Evolutionary conservation across 352 stramenopile genomes (phyloP).

Genomic region (Phytophthora boehmeriae): DNA sequence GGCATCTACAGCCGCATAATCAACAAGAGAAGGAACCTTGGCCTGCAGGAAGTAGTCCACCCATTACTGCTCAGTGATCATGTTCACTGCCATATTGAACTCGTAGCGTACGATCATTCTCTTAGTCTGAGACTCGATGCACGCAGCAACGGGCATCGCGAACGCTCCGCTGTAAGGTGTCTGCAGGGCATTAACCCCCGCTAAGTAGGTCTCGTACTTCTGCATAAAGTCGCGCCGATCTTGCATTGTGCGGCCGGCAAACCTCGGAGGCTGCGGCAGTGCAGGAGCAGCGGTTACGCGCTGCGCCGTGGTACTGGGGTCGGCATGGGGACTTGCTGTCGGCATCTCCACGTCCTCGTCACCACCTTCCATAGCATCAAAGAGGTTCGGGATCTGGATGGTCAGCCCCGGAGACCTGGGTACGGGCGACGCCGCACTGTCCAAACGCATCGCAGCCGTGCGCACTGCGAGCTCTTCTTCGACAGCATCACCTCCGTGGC

Average conservation of each 20-base stretch:
- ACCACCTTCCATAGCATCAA: too few species aligned
- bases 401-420: too few species aligned
- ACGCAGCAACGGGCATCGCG: background rate
- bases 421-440: too few species aligned
- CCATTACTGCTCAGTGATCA: background rate
- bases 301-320: too few species aligned
- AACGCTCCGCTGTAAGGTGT: background rate
- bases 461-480: too few species aligned
- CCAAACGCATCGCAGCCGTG: too few species aligned
- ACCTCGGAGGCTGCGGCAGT: too few species aligned
- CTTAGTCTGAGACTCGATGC: background rate
- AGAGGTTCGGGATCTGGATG: too few species aligned
- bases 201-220: slow-evolving; percentile 2
- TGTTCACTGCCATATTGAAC: background rate
- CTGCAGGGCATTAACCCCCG: slow-evolving; percentile 5
- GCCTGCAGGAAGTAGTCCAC: background rate
- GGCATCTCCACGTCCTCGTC: too few species aligned
- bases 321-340: too few species aligned
- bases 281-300: slow-evolving; percentile 1
- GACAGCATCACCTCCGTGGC: too few species aligned
- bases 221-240: slow-evolving; percentile 4
- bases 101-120: background rate
- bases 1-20: background rate
- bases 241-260: background rate
- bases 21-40: background rate